Evolutionary conservation across 257 asterid genomes (phyloP).

Genomic region (Galeopsis tetrahit): DNA sequence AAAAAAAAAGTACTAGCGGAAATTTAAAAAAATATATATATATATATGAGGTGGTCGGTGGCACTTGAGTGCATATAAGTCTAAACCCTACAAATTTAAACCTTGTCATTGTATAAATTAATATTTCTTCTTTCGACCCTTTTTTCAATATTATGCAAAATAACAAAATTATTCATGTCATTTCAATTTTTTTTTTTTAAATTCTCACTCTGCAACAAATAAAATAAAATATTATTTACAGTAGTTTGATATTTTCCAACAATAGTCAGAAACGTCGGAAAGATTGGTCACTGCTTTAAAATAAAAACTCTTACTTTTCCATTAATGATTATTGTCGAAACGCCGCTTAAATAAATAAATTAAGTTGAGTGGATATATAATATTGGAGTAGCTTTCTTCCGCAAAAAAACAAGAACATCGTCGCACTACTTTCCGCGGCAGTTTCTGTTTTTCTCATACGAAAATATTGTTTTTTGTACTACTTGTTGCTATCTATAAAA

Average conservation of each 20-base stretch:
- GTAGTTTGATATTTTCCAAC: not conserved
- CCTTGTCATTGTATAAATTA: no score
- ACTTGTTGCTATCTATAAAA: not conserved
- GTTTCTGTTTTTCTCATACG: not conserved
- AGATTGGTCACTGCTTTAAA: conserved; percentile 10
- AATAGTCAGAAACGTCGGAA: conserved; percentile 30
- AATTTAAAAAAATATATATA: no score
- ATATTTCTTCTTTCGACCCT: no score
- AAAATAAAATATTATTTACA: not conserved
- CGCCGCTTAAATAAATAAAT: conserved; percentile 25
- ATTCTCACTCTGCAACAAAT: not conserved
- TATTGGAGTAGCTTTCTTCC: not conserved
- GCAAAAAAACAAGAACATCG: not conserved
- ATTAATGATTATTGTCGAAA: conserved; percentile 20
- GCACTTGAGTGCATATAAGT: no score
- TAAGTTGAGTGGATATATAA: not conserved
- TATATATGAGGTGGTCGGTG: no score
- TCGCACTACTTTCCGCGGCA: conserved; percentile 10
- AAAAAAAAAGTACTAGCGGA: no score
- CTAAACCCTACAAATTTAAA: no score
- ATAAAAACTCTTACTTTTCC: not conserved
- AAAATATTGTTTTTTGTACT: not conserved
- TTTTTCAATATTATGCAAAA: no score
- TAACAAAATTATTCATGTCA: no score
- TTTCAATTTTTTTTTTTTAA: no score